Evolutionary conservation across 257 asterid species (phyloP).

Genomic region (Rauvolfia tetraphylla): DNA sequence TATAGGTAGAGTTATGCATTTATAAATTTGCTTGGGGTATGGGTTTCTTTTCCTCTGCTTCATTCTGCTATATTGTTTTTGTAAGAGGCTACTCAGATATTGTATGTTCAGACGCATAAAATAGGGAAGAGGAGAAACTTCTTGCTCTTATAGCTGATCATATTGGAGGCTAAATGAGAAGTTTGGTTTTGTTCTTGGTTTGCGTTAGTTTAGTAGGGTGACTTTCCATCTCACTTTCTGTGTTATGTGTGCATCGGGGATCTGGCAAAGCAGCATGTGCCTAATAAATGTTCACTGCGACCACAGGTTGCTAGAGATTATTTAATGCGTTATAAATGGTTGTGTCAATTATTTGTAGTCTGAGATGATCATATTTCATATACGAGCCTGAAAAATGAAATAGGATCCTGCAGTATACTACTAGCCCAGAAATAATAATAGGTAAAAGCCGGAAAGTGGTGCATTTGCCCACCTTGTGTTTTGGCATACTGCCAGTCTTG

Average conservation of each 20-base stretch:
- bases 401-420: too few species aligned
- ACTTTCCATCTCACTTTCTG: neutral
- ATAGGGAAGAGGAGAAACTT: neutral
- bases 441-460: neutral
- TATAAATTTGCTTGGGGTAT: too few species aligned
- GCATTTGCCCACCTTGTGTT: neutral
- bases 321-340: slow-evolving; percentile 34
- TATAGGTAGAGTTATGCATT: too few species aligned
- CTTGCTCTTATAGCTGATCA: neutral
- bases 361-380: slow-evolving; percentile 6
- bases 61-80: neutral
- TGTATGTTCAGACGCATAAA: neutral
- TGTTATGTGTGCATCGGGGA: neutral
- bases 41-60: neutral
- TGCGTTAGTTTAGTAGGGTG: neutral
- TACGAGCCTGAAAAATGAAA: neutral
- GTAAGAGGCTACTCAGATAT: too few species aligned
- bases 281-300: slow-evolving; percentile 40
- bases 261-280: slow-evolving; percentile 39
- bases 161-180: neutral
- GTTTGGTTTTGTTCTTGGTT: neutral
- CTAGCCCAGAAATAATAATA: too few species aligned
- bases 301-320: slow-evolving; percentile 40
- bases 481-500: neutral
- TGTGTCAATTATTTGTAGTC: slow-evolving; percentile 15